Percentiles rank a stretch among this genome's conserved stretches.
These are phyloP conservation scores for Rubroshorea leprosula DNA, from an alignment of 345 rosid genomes.

Conservation along the genomic window DNA sequence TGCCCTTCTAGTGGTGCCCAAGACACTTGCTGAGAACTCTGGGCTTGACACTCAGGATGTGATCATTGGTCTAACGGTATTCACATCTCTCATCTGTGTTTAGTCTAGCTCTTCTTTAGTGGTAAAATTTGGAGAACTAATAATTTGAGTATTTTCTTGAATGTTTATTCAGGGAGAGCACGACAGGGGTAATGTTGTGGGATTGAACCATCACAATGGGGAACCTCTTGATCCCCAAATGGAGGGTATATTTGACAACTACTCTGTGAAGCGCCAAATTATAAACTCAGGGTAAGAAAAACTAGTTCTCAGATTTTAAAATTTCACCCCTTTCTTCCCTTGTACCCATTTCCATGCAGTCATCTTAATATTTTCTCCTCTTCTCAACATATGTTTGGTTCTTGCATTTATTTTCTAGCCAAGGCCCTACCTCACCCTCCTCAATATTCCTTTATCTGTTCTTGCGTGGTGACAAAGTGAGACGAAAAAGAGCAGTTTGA, in stretches of 20 bases:
- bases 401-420: not conserved
- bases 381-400: too few species aligned
- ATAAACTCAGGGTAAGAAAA: slow-evolving; percentile 77
- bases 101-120: not conserved
- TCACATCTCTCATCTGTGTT: not conserved
- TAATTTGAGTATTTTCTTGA: slow-evolving; percentile 1
- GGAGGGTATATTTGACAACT: slow-evolving; percentile 93
- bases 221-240: slow-evolving; percentile 85
- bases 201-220: slow-evolving; percentile 74
- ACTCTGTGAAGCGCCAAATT: slow-evolving; percentile 90
- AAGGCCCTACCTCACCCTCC: too few species aligned
- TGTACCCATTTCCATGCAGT: too few species aligned
- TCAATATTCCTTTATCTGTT: too few species aligned
- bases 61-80: slow-evolving; percentile 78
- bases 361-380: too few species aligned
- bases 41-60: slow-evolving; percentile 98
- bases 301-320: not conserved
- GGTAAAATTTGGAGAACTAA: not conserved
- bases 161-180: slow-evolving; percentile 71
- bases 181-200: slow-evolving; percentile 82
- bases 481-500: too few species aligned
- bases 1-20: slow-evolving; percentile 92
- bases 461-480: too few species aligned
- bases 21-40: slow-evolving; percentile 93
- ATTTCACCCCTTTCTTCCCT: not conserved